Base-by-base conservation (phyloP, 768 basidiomycete species). In the Psilocybe subaeruginosa region DNA sequence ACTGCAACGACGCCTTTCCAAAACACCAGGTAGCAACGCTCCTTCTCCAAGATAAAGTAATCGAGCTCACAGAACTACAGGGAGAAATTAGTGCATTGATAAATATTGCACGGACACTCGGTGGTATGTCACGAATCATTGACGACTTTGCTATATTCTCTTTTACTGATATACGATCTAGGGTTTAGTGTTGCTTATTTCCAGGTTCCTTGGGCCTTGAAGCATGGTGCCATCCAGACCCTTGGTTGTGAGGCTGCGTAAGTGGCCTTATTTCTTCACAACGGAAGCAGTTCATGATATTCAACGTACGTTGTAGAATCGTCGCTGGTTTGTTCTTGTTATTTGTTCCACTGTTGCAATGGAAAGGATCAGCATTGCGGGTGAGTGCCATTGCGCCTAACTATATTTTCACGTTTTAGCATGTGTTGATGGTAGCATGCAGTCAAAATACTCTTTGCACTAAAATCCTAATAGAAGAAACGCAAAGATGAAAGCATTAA, bases 151-250 rank as follows among this genome's bases (percentile, higher is more conserved):
- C 52, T 12, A 14, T 23, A 48, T 8, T 19, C 3, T 23, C 9
- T 23, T 23, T 23, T 23, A 23, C 23, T 27, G 17, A 60, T 17
- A 56, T 35, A 14, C 29, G 4, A 33, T 47, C n/a, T 16, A 78
- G 80, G 86, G 4, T 89, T 89, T 68, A 80, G 80, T 48, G 86
- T 89, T 19, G 85, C 88, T 0, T 88, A 85, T 71, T 89, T 85
- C 72, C 88, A 89, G 67, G 80, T 88, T 1, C 84, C 84, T 2
- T 88, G 88, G 88, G 86, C 87, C 8, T 68, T 73, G 33, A 85
- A 82, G 65, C 68, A 85, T 60, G 88, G 88, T 19, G 85, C 87
- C 4, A 72, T 88, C 33, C 85, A 88, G 62, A 82, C 84, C 6
- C 84, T 87, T 67, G 87, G 87, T 4, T 76, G 78, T 35, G 88